Base-by-base conservation (phyloP, 1,139 yeast genomes). In the Pichia sp. region DNA sequence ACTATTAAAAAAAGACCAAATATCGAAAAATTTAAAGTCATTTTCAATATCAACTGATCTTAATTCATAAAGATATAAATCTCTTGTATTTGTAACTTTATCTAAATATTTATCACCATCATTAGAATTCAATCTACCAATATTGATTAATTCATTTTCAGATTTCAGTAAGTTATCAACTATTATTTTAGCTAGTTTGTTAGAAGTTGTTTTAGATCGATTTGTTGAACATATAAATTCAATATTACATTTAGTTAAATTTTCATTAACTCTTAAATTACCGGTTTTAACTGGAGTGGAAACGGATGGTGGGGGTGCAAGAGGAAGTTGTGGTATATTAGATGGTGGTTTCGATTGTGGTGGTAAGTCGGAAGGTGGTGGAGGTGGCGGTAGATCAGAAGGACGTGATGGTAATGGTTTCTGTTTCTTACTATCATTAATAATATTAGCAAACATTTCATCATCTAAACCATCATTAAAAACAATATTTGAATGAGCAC, bases 21-120 rank as follows among this genome's bases (percentile, higher is more conserved):
- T 67, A 55, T 74, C 77, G 43, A 72, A 68, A 62, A 73, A 82
- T 33, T 71, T 73, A 2, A 55, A 50, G 5, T 63, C 62, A 22
- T 59, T 55, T 18, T 61, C 62, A 1, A 54, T 54, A 0, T 48
- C 50, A 2, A 59, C 61, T 4, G 72, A 66, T 46, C 55, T 64
- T 38, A 82, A 56, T 56, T 75, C 74, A 44, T 80, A 71, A 31
- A 85, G 64, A 39, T 75, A 77, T 39, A 87, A 65, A 57, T 77
- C 78, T 56, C 87, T 72, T 5, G 80, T 70, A 16, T 70, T 62
- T 3, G 71, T 63, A 19, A 84, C 77, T 58, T 75, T 75, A 45
- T 67, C 62, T 52, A 87, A 69, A 62, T 87, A 87, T 9, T 71
- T 70, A 51, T 78, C 81, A 0, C 90, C 93, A 47, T 69, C 72